phyloP scores from a whole-genome alignment of 345 rosid genomes.

The Hibiscus syriacus region DNA sequence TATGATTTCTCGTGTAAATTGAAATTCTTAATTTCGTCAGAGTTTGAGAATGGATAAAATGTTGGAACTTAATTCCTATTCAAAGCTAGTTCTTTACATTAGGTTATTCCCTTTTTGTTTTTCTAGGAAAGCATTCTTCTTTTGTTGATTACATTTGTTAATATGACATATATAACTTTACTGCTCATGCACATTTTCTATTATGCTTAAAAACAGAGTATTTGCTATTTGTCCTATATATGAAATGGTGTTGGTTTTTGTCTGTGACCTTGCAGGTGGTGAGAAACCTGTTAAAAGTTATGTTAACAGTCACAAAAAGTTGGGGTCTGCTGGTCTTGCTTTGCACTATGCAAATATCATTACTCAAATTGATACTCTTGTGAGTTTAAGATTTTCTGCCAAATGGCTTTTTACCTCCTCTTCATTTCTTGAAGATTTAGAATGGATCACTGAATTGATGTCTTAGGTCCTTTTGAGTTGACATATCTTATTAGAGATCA shows the following conservation, averaged over 20 bases:
- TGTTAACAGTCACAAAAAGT: slow-evolving; percentile 36
- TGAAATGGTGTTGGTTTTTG: not conserved
- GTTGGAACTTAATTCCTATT: not conserved
- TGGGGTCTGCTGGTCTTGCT: slow-evolving; percentile 95
- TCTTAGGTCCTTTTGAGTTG: not conserved
- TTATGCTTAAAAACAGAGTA: not conserved
- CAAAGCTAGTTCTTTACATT: not conserved
- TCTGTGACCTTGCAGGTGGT: slow-evolving; percentile 49
- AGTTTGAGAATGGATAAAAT: not conserved
- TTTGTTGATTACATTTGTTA: not conserved
- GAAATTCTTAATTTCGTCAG: not conserved
- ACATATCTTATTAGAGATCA: not conserved
- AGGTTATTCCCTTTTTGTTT: not conserved
- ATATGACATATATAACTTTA: not conserved
- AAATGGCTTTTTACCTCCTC: not conserved
- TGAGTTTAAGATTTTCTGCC: slow-evolving; percentile 33
- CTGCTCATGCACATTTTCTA: not conserved
- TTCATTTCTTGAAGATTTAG: not conserved
- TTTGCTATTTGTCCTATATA: not conserved
- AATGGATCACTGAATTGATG: not conserved
- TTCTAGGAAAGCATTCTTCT: not conserved
- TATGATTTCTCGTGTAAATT: not conserved
- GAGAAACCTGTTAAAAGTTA: slow-evolving; percentile 38
- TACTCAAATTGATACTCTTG: slow-evolving; percentile 88
- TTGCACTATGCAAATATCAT: slow-evolving; percentile 96